These are phyloP conservation scores for Herpetospermum pedunculosum DNA, from an alignment of 306 rosid genomes.

Conservation along the genomic window DNA sequence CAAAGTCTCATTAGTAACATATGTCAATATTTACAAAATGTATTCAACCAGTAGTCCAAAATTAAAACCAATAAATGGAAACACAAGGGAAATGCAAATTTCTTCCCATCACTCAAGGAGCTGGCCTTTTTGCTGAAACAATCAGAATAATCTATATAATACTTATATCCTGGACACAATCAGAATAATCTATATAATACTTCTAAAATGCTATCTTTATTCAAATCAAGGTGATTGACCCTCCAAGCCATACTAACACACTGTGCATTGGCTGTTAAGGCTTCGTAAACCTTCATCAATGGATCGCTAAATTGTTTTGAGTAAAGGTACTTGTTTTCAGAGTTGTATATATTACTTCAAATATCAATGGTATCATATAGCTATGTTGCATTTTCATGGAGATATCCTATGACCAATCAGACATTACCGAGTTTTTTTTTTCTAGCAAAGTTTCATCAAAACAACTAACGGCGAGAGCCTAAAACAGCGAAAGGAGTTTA, in stretches of 20 bases:
- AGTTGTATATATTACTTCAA: neutral
- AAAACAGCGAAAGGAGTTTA: neutral
- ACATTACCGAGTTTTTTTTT: neutral
- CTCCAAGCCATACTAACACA: neutral
- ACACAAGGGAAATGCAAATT: neutral
- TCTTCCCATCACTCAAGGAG: neutral
- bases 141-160: neutral
- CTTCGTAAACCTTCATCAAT: neutral
- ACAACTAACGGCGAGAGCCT: neutral
- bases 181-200: neutral
- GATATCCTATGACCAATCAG: neutral
- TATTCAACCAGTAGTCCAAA: neutral
- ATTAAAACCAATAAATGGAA: neutral
- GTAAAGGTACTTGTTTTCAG: neutral
- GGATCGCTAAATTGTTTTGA: neutral
- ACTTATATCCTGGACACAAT: neutral
- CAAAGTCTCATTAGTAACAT: neutral
- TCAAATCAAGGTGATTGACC: neutral
- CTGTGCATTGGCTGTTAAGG: neutral
- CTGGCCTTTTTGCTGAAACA: neutral
- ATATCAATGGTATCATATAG: neutral
- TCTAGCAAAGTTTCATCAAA: neutral
- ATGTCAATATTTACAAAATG: neutral
- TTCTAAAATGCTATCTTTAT: neutral
- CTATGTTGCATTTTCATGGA: neutral